Conservation (phyloP, 352 stramenopile species). For the Phytopythium mirpurense region DNA sequence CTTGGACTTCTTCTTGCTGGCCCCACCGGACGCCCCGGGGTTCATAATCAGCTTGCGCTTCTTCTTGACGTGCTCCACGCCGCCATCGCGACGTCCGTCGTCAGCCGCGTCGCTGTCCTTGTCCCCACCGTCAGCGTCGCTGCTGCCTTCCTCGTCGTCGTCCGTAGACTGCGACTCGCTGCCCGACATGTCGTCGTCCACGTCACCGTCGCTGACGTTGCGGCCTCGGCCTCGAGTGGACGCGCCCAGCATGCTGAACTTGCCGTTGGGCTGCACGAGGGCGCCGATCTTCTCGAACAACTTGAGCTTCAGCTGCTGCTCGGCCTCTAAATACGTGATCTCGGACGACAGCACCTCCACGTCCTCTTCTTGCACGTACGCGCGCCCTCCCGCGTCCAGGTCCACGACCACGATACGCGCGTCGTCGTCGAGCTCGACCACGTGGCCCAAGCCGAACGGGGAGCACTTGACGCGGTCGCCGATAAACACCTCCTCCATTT, state of each 20-base stretch:
- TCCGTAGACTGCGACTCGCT: conserved; percentile 19
- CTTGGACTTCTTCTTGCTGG: conserved; percentile 41
- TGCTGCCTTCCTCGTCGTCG: conserved; percentile 21
- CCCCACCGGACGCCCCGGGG: conserved; percentile 3
- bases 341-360: conserved; percentile 50
- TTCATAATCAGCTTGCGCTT: conserved; percentile 64
- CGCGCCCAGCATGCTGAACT: conserved; percentile 26
- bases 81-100: conserved; percentile 5
- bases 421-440: conserved; percentile 33
- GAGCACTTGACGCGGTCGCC: conserved; percentile 45
- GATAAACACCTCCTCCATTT: conserved; percentile 59
- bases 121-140: conserved; percentile 9
- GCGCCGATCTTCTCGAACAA: conserved; percentile 72
- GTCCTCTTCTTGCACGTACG: conserved; percentile 53
- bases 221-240: conserved; percentile 8
- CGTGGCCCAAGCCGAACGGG: conserved; percentile 36
- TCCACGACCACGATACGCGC: conserved; percentile 39
- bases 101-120: conserved; percentile 8
- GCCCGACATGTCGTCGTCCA: conserved; percentile 24
- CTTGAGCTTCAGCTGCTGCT: conserved; percentile 48
- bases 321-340: conserved; percentile 41
- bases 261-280: conserved; percentile 47
- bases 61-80: conserved; percentile 28
- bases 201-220: conserved; percentile 31
- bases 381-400: conserved; percentile 32